phyloP scores from a whole-genome alignment of 495 filamentous ascomycete species.

The Penicillium roqueforti region DNA sequence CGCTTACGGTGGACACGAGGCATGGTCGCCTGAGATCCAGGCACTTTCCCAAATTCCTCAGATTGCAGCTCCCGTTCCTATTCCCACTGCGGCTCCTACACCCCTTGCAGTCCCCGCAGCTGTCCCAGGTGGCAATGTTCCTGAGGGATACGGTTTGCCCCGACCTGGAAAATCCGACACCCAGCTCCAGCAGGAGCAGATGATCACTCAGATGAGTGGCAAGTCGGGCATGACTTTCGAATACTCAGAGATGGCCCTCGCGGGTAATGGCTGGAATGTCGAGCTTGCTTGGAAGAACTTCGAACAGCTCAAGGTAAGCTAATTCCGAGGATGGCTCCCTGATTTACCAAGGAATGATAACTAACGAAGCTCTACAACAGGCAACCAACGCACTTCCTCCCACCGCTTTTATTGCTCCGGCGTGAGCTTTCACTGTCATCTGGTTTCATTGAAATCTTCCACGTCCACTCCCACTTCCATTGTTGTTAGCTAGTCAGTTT shows the following conservation, averaged over 20 bases:
- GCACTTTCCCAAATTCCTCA: constrained; percentile 25
- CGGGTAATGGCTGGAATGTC: constrained; percentile 68
- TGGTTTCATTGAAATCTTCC: neutral
- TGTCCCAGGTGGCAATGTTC: constrained; percentile 21
- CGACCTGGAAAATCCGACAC: constrained; percentile 36
- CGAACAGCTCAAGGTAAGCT: constrained; percentile 48
- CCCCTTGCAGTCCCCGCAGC: constrained; percentile 5
- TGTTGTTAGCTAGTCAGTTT: neutral
- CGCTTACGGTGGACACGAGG: constrained; percentile 57
- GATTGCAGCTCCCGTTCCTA: constrained; percentile 6
- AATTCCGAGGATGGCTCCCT: neutral
- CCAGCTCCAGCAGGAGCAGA: constrained; percentile 54
- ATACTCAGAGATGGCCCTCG: constrained; percentile 68
- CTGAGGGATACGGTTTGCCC: constrained; percentile 41
- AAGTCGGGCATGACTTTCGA: constrained; percentile 68
- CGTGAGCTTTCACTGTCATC: neutral
- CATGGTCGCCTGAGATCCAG: constrained; percentile 50
- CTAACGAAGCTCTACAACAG: constrained; percentile 20
- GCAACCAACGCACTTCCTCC: constrained; percentile 39
- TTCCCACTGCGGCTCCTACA: neutral
- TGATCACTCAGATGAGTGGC: constrained; percentile 61
- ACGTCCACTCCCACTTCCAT: neutral
- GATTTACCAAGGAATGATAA: neutral
- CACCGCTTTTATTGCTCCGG: constrained; percentile 35
- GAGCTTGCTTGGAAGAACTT: constrained; percentile 64